phyloP scores from a whole-genome alignment of 164 flowering plant species.

The Hamamelis virginiana region DNA sequence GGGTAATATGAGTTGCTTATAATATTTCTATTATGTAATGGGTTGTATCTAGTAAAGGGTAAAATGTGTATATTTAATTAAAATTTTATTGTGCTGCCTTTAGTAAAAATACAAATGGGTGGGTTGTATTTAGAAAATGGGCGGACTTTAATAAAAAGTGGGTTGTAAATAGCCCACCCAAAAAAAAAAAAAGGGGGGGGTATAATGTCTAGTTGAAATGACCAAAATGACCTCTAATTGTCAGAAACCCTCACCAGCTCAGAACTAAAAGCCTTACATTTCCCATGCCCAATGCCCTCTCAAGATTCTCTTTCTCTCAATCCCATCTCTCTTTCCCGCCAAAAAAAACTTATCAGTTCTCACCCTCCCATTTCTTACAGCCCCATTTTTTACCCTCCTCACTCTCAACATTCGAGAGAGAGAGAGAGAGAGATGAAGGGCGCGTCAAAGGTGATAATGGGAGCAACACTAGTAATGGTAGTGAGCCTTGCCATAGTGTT shows the following conservation, averaged over 20 bases:
- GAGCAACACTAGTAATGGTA: conserved; percentile 61
- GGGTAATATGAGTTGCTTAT: too few relatives aligned
- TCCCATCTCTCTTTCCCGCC: conserved; percentile 43
- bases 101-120: too few relatives aligned
- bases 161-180: too few relatives aligned
- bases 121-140: too few relatives aligned
- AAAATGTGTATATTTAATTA: too few relatives aligned
- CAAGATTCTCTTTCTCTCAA: conserved; percentile 12
- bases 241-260: conserved; percentile 14
- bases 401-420: conserved; percentile 12
- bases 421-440: conserved; percentile 50
- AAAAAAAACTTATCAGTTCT: conserved; percentile 14
- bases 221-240: conserved; percentile 23
- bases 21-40: too few relatives aligned
- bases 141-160: too few relatives aligned
- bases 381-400: neutral
- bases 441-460: conserved; percentile 70
- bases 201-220: neutral
- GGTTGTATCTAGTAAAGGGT: too few relatives aligned
- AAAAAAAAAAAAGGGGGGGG: too few relatives aligned
- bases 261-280: conserved; percentile 16
- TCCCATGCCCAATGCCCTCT: conserved; percentile 6
- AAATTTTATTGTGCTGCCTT: too few relatives aligned
- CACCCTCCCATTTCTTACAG: conserved; percentile 9
- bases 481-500: conserved; percentile 58